A percentile compares a stretch with the other conserved stretches of the same genome.
Conservation (phyloP, 1,139 yeast genomes). For the Yamadazyma atmosphaerica region DNA sequence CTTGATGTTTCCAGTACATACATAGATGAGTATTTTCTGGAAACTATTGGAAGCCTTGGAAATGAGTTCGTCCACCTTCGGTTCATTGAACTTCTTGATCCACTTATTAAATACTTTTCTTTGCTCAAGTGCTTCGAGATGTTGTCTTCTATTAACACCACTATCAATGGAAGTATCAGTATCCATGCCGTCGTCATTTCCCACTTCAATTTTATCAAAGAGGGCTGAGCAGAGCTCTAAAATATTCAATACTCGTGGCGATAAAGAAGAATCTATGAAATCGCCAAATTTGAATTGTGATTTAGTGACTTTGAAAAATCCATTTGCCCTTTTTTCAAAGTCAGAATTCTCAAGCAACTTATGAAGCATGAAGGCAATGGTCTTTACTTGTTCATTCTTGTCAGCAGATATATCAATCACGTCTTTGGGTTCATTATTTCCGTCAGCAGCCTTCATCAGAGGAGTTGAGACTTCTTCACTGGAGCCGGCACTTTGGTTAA, state of each 20-base stretch:
- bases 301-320: slow-evolving; percentile 26
- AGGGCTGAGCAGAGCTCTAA: slow-evolving; percentile 19
- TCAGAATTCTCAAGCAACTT: slow-evolving; percentile 22
- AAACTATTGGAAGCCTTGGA: slow-evolving; percentile 27
- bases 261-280: slow-evolving; percentile 2
- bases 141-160: slow-evolving; percentile 17
- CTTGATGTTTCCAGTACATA: slow-evolving; percentile 58
- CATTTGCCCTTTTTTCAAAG: slow-evolving; percentile 23
- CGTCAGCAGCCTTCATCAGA: slow-evolving; percentile 11
- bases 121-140: slow-evolving; percentile 28
- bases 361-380: slow-evolving; percentile 21
- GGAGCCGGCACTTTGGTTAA: slow-evolving; percentile 29
- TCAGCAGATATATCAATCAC: slow-evolving; percentile 12
- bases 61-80: slow-evolving; percentile 18
- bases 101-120: slow-evolving; percentile 46
- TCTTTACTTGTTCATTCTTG: slow-evolving; percentile 10
- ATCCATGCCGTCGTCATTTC: slow-evolving; percentile 4
- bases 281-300: slow-evolving; percentile 6
- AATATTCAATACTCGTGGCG: slow-evolving; percentile 3
- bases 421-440: slow-evolving; percentile 2
- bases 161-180: slow-evolving; percentile 1
- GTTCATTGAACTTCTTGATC: slow-evolving; percentile 28
- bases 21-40: slow-evolving; percentile 50
- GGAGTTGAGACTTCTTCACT: slow-evolving; percentile 26
- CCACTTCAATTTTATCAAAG: slow-evolving; percentile 18